phyloP scores from a whole-genome alignment of 148 eudicot genomes.

The Camellia lanceoleosa region DNA sequence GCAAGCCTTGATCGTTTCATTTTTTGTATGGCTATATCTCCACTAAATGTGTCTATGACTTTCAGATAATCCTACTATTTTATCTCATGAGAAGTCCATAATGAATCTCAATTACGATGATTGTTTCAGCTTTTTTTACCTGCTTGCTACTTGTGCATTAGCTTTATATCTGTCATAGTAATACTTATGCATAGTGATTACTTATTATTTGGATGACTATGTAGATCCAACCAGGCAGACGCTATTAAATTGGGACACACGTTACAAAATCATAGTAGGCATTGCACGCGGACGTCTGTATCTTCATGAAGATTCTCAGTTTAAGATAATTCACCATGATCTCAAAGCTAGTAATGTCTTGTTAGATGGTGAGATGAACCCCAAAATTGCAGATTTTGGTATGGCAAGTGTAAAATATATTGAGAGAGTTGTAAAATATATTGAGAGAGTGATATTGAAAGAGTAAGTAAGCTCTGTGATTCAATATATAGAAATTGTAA shows the following conservation, averaged over 20 bases:
- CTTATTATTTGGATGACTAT: neutral
- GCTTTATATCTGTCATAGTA: neutral
- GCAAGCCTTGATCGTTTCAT: no score
- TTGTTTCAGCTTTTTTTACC: neutral
- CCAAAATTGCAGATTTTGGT: conserved; percentile 52
- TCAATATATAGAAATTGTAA: no score
- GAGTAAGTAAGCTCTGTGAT: no score
- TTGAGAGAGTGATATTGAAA: no score
- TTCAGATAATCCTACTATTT: no score
- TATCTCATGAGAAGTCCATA: no score
- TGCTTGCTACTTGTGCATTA: neutral
- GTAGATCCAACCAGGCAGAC: conserved; percentile 21
- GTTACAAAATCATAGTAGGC: conserved; percentile 35
- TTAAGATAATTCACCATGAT: conserved; percentile 38
- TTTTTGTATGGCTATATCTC: conserved; percentile 11
- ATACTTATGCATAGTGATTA: neutral
- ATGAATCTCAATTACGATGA: no score
- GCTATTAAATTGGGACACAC: conserved; percentile 27
- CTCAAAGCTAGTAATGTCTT: conserved; percentile 42
- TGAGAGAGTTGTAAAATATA: no score
- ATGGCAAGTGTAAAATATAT: conserved; percentile 22
- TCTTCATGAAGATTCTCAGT: conserved; percentile 41
- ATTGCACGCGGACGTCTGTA: conserved; percentile 35
- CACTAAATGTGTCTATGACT: no score
- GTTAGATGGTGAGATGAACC: conserved; percentile 31